Conservation (phyloP, 202 grass and related monocot species). For the Setaria italica region DNA sequence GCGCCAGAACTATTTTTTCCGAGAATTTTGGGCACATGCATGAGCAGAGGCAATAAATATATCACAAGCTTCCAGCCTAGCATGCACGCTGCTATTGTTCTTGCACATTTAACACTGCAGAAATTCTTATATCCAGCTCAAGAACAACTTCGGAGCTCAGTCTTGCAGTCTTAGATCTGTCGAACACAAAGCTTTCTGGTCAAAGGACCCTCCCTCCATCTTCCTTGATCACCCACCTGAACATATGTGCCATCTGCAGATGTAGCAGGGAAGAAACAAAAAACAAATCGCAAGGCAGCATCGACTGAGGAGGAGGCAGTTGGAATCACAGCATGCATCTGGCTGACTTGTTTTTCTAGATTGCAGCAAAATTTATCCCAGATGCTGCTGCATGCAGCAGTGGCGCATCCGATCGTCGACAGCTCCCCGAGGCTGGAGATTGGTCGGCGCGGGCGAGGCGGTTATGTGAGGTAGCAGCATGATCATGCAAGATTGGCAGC, state of each 20-base stretch:
- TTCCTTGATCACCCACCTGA: slow-evolving; percentile 38
- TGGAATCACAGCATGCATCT: slow-evolving; percentile 40
- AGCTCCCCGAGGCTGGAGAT: slow-evolving; percentile 19
- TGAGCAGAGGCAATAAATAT: not conserved
- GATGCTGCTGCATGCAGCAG: slow-evolving; percentile 34
- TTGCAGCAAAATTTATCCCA: slow-evolving; percentile 43
- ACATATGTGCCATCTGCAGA: slow-evolving; percentile 42
- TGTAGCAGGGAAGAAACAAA: not conserved
- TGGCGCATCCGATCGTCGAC: not conserved
- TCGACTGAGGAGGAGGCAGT: slow-evolving; percentile 36
- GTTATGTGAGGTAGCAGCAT: slow-evolving; percentile 23
- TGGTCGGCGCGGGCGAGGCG: slow-evolving; percentile 19
- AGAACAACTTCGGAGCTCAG: not conserved
- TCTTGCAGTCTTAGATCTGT: not conserved
- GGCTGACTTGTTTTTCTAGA: slow-evolving; percentile 34
- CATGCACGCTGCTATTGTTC: not conserved
- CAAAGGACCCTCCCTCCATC: slow-evolving; percentile 22
- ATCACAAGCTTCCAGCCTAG: not conserved
- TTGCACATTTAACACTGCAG: slow-evolving; percentile 4
- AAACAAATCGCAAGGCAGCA: slow-evolving; percentile 42
- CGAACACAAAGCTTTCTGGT: not conserved
- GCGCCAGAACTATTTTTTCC: no score
- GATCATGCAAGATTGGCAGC: slow-evolving; percentile 27
- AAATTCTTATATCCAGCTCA: slow-evolving; percentile 13
- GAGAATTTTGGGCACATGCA: not conserved